Evolutionary conservation across 2,329 filamentous ascomycete species (phyloP), one percentile per base, ranked within the genome.

Genomic region (Volutella citrinella): DNA sequence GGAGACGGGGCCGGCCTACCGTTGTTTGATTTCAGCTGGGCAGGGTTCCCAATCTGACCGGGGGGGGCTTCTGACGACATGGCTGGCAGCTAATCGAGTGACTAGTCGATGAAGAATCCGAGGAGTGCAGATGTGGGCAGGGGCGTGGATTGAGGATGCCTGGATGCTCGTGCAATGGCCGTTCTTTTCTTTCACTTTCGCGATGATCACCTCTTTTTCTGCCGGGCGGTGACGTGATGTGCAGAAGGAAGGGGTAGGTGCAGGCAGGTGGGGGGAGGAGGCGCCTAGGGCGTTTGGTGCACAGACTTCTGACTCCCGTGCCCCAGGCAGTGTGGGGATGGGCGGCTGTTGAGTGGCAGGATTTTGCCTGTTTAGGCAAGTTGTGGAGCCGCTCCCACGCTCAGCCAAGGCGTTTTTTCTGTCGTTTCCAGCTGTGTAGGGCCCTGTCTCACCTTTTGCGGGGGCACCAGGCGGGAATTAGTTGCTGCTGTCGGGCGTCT

Each of bases 221-320:
- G 56, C 56, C 56, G 42, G 51, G 56, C 55, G 56, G 56, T 59
- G 36, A 43, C n/a, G 8, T 20, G 10, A 11, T 22, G n/a, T 22
- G 27, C 30, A 27, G 19, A 33, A 34, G 27, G 12, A 26, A 34
- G 22, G n/a, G 27, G 19, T 19, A 23, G 16, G 7, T 11, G 20
- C 6, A 13, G 16, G 32, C 26, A 21, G 13, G 28, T 37, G 40
- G 36, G 37, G 36, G 27, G 24, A 27, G 31, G 30, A 39, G 35
- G 30, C 18, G 22, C 33, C 34, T 14, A 12, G 27, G 29, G 32
- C 30, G 36, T 29, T 31, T 33, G n/a, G n/a, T n/a, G n/a, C n/a
- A n/a, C n/a, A n/a, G n/a, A n/a, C n/a, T n/a, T n/a, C n/a, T n/a
- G n/a, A n/a, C n/a, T n/a, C n/a, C n/a, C n/a, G n/a, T n/a, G n/a